These are phyloP conservation scores for Monosporozyma aquatica DNA, from an alignment of 805 yeast genomes.

Conservation along the genomic window DNA sequence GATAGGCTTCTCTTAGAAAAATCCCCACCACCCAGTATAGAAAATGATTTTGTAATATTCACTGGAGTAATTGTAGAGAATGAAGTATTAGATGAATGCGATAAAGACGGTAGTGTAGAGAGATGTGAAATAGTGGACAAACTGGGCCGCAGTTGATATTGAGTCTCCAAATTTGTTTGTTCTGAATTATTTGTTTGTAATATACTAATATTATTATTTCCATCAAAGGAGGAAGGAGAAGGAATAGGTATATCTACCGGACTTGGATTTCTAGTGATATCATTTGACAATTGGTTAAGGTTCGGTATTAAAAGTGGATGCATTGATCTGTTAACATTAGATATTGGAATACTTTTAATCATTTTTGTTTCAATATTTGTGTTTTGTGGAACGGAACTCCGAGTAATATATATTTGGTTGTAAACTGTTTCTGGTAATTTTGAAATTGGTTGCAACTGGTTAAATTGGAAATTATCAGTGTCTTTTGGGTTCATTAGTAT, in stretches of 20 bases:
- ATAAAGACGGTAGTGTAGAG: too few species aligned
- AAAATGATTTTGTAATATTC: background rate
- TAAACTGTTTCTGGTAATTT: too few species aligned
- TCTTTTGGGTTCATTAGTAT: background rate
- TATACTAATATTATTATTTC: background rate
- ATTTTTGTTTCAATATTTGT: background rate
- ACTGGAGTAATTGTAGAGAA: background rate
- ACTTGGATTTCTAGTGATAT: background rate
- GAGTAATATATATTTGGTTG: background rate
- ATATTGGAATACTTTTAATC: constrained; percentile 4
- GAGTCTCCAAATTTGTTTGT: background rate
- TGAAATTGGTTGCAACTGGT: background rate
- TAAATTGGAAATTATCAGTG: background rate
- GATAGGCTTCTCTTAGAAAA: background rate
- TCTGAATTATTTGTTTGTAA: background rate
- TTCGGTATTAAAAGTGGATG: constrained; percentile 9
- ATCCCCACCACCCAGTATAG: background rate
- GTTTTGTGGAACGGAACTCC: background rate
- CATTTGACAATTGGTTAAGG: background rate
- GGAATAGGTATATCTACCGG: background rate
- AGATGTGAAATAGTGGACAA: background rate
- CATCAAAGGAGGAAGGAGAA: background rate
- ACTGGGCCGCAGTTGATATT: background rate
- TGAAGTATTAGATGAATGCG: background rate
- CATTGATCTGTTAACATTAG: constrained; percentile 8